Percentiles rank a stretch among this genome's conserved stretches.
phyloP scores from a whole-genome alignment of 768 basidiomycete species.

The Rhizopogon sp. region DNA sequence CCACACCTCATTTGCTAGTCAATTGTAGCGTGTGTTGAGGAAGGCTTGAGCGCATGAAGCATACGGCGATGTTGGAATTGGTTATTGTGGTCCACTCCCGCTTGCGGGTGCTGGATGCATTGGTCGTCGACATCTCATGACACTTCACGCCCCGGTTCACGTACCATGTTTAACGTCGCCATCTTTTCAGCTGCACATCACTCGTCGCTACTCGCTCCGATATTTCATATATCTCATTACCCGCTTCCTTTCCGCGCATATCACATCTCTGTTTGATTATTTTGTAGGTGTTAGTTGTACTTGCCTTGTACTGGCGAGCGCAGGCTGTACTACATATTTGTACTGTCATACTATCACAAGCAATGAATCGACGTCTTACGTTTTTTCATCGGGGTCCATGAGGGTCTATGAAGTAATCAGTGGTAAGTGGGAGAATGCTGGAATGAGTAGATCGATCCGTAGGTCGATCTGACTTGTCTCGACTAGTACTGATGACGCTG shows the following conservation, averaged over 20 bases:
- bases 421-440: background rate
- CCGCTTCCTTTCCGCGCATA: constrained; percentile 15
- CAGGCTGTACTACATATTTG: constrained; percentile 26
- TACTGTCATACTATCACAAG: constrained; percentile 14
- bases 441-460: background rate
- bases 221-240: constrained; percentile 11
- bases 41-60: constrained; percentile 19
- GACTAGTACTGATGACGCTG: too few species aligned
- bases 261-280: constrained; percentile 17
- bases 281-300: constrained; percentile 30
- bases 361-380: constrained; percentile 3
- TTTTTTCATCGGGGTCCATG: background rate
- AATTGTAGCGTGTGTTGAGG: constrained; percentile 16
- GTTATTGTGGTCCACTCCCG: constrained; percentile 9
- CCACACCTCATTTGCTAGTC: constrained; percentile 34
- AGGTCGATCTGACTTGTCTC: too few species aligned
- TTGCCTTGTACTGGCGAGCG: constrained; percentile 23
- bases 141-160: constrained; percentile 16
- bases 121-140: constrained; percentile 9
- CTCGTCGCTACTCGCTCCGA: constrained; percentile 8
- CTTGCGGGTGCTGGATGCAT: constrained; percentile 23
- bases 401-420: background rate
- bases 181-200: constrained; percentile 14
- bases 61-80: constrained; percentile 9
- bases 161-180: constrained; percentile 16